These are phyloP conservation scores for Filobasidium wieringae DNA, from an alignment of 768 basidiomycete species.

Conservation along the genomic window DNA sequence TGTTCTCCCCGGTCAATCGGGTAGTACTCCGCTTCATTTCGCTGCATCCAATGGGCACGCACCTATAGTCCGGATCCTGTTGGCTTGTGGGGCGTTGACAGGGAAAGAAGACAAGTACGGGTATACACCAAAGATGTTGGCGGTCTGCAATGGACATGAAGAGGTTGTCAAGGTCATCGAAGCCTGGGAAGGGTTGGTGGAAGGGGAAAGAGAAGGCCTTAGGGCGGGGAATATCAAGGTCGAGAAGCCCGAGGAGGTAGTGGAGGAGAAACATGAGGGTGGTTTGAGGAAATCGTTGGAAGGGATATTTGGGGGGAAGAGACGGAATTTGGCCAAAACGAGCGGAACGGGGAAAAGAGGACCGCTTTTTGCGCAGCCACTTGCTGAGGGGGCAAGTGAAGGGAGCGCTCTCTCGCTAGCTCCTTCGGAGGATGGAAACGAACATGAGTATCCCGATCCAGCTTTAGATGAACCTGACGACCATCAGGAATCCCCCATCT, in stretches of 20 bases:
- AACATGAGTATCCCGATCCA: too few relatives aligned
- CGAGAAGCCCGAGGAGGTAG: not conserved
- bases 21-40: slow-evolving; percentile 90
- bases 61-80: slow-evolving; percentile 60
- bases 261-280: too few relatives aligned
- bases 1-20: slow-evolving; percentile 37
- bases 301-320: too few relatives aligned
- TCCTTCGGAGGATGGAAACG: too few relatives aligned
- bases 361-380: too few relatives aligned
- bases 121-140: slow-evolving; percentile 71
- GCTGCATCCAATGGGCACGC: slow-evolving; percentile 90
- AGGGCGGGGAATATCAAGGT: slow-evolving; percentile 4
- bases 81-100: slow-evolving; percentile 72
- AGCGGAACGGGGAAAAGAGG: too few relatives aligned
- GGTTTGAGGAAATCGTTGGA: too few relatives aligned
- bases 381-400: too few relatives aligned
- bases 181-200: slow-evolving; percentile 44
- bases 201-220: slow-evolving; percentile 10
- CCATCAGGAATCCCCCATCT: too few relatives aligned
- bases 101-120: slow-evolving; percentile 82
- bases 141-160: slow-evolving; percentile 64
- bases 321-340: too few relatives aligned
- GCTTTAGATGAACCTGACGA: not conserved
- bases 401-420: too few relatives aligned
- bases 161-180: slow-evolving; percentile 63